Evolutionary conservation across 2,329 filamentous ascomycete genomes (phyloP).

Genomic region (Berkeleyomyces basicola): DNA sequence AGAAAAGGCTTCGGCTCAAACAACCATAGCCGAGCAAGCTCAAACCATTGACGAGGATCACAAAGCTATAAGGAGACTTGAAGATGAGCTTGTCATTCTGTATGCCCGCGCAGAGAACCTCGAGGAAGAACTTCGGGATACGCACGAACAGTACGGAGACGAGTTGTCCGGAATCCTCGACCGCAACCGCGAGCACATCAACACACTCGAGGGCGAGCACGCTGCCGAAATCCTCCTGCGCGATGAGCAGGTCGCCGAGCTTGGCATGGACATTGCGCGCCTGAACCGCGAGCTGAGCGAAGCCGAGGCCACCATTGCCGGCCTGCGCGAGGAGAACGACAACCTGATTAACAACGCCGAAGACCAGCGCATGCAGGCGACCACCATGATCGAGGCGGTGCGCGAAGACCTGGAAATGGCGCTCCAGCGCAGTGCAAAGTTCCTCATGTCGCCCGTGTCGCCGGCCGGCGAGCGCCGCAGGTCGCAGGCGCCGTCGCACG

Average conservation of each 20-base stretch:
- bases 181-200: background rate
- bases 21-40: constrained; percentile 22
- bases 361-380: constrained; percentile 10
- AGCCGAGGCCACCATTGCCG: constrained; percentile 3
- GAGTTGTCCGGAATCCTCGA: constrained; percentile 18
- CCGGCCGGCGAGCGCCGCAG: background rate
- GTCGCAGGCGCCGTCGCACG: background rate
- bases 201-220: background rate
- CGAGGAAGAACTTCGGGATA: constrained; percentile 23
- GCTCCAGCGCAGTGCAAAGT: constrained; percentile 2
- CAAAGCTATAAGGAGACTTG: constrained; percentile 25
- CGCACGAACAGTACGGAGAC: constrained; percentile 22
- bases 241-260: constrained; percentile 1
- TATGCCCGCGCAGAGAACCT: constrained; percentile 25
- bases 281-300: constrained; percentile 5
- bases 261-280: constrained; percentile 8
- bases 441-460: constrained; percentile 3
- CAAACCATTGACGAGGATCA: constrained; percentile 24
- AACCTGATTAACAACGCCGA: background rate
- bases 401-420: constrained; percentile 10
- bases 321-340: constrained; percentile 10
- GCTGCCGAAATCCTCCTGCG: background rate
- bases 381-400: constrained; percentile 11
- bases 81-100: constrained; percentile 27
- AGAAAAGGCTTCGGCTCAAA: constrained; percentile 18